Evolutionary conservation across 1,139 yeast genomes (phyloP).

Genomic region (Pichia norvegensis): DNA sequence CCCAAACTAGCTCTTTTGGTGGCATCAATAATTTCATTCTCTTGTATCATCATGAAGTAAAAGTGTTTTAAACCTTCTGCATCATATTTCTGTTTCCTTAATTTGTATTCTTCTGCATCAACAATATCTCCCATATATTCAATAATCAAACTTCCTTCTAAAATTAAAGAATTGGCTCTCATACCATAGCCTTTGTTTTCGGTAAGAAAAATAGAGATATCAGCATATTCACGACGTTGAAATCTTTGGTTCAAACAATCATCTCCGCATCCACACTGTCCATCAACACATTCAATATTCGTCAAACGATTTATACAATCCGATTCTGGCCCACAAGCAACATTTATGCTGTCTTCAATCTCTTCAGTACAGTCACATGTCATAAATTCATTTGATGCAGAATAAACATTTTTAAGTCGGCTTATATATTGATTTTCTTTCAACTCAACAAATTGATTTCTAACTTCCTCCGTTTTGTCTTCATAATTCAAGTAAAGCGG

Average conservation of each 20-base stretch:
- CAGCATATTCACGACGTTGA: constrained; percentile 65
- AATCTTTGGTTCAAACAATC: constrained; percentile 84
- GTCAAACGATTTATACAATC: constrained; percentile 90
- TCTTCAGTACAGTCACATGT: constrained; percentile 76
- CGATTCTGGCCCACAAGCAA: constrained; percentile 79
- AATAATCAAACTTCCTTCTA: constrained; percentile 62
- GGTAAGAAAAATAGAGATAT: constrained; percentile 70
- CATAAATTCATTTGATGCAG: constrained; percentile 43
- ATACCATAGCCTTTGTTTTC: constrained; percentile 86
- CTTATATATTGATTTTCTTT: constrained; percentile 51
- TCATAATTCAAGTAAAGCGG: constrained; percentile 39
- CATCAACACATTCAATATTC: constrained; percentile 82
- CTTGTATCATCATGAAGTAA: constrained; percentile 95
- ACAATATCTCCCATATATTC: constrained; percentile 95
- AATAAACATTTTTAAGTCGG: constrained; percentile 20
- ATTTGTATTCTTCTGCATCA: constrained; percentile 62
- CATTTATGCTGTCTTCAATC: constrained; percentile 36
- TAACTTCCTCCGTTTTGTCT: constrained; percentile 68
- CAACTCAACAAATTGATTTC: constrained; percentile 46
- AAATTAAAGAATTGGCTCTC: constrained; percentile 55
- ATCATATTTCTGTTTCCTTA: constrained; percentile 70
- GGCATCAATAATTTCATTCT: constrained; percentile 91
- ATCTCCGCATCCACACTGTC: constrained; percentile 65
- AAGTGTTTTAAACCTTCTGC: constrained; percentile 70
- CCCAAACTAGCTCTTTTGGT: constrained; percentile 82